Conservation (phyloP, 2,329 filamentous ascomycete species). For the Alternaria sp. region DNA sequence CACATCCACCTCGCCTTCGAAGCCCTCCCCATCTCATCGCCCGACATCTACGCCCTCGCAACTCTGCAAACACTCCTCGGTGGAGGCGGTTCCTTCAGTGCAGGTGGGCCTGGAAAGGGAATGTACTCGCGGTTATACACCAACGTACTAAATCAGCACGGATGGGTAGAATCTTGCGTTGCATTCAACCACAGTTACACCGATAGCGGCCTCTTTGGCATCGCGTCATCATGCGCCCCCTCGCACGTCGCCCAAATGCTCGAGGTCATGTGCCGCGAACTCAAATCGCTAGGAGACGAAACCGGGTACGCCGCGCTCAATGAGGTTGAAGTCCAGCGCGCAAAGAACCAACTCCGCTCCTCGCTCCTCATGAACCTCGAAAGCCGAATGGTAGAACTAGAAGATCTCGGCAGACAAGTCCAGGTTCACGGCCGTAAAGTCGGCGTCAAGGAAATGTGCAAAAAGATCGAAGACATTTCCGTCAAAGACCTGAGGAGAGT, state of each 20-base stretch:
- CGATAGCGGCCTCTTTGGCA: slow-evolving; percentile 93
- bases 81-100: slow-evolving; percentile 94
- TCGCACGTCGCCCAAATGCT: slow-evolving; percentile 83
- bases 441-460: slow-evolving; percentile 91
- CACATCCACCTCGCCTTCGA: slow-evolving; percentile 97
- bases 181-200: slow-evolving; percentile 98
- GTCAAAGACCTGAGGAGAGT: slow-evolving; percentile 83
- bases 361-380: slow-evolving; percentile 97
- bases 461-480: slow-evolving; percentile 81
- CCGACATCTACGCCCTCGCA: slow-evolving; percentile 95
- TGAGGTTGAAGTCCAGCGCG: slow-evolving; percentile 81
- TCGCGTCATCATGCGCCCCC: slow-evolving; percentile 85
- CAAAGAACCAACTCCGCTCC: slow-evolving; percentile 95
- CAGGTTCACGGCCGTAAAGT: slow-evolving; percentile 96
- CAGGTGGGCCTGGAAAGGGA: slow-evolving; percentile 95
- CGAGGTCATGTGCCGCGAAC: slow-evolving; percentile 92
- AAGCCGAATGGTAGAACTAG: slow-evolving; percentile 94
- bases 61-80: slow-evolving; percentile 95
- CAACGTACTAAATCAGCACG: slow-evolving; percentile 96
- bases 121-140: slow-evolving; percentile 99
- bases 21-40: slow-evolving; percentile 85
- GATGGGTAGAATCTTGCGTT: slow-evolving; percentile 95
- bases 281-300: slow-evolving; percentile 79
- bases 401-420: slow-evolving; percentile 92
- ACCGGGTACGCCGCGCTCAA: slow-evolving; percentile 77